Conservation (phyloP, 2,329 filamentous ascomycete genomes). For the Colletotrichum sp. region DNA sequence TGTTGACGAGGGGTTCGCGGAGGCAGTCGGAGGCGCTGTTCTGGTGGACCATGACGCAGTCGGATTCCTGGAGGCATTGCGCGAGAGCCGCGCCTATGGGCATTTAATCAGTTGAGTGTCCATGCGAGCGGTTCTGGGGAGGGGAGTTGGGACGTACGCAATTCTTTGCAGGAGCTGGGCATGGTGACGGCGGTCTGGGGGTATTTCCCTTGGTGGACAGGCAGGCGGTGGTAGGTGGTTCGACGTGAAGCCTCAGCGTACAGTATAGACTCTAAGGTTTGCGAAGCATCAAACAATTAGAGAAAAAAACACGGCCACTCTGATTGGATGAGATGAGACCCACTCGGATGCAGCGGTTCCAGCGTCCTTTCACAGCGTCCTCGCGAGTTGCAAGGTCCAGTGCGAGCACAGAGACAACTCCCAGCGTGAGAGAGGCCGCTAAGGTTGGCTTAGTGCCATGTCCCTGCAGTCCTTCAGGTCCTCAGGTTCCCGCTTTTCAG, state of each 20-base stretch:
- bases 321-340: conserved; percentile 3
- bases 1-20: conserved; percentile 78
- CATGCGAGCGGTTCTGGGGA: neutral
- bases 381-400: neutral
- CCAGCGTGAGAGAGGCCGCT: neutral
- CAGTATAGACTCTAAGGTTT: conserved; percentile 15
- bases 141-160: conserved; percentile 66
- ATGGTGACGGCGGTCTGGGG: conserved; percentile 54
- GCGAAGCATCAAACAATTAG: conserved; percentile 23
- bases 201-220: conserved; percentile 9
- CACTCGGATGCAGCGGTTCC: conserved; percentile 6
- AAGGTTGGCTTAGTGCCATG: neutral
- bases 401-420: neutral
- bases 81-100: conserved; percentile 84
- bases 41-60: conserved; percentile 93
- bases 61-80: conserved; percentile 92
- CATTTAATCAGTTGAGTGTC: neutral
- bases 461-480: conserved; percentile 11
- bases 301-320: neutral
- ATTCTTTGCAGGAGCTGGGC: conserved; percentile 96
- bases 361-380: neutral
- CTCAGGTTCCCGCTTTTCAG: neutral
- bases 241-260: conserved; percentile 6
- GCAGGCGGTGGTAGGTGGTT: neutral
- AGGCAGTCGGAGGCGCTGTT: conserved; percentile 89